Evolutionary conservation across 1,284 basidiomycete genomes (phyloP).

Genomic region (Tilletia indica): DNA sequence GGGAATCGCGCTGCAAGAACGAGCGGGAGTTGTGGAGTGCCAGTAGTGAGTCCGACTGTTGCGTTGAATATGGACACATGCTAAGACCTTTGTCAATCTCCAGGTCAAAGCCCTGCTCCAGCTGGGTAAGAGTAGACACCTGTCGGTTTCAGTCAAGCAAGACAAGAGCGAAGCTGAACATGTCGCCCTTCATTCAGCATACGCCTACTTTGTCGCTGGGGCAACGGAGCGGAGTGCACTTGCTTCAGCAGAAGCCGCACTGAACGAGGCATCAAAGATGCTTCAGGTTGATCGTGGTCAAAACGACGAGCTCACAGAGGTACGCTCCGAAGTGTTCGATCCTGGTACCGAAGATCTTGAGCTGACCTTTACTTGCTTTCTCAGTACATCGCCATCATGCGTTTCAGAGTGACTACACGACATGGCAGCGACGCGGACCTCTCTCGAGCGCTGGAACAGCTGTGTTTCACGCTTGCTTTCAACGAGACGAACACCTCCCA

Average conservation of each 20-base stretch:
- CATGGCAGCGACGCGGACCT: not conserved
- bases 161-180: no score
- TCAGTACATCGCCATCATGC: constrained; percentile 15
- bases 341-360: not conserved
- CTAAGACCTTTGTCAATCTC: not conserved
- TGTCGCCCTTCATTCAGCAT: not conserved
- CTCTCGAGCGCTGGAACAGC: not conserved
- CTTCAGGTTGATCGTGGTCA: not conserved
- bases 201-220: not conserved
- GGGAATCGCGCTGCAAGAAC: constrained; percentile 14
- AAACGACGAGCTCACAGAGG: not conserved
- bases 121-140: not conserved
- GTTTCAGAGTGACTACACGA: constrained; percentile 3
- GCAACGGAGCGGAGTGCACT: constrained; percentile 5
- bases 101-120: no score
- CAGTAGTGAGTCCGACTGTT: not conserved
- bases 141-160: not conserved
- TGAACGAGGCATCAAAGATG: not conserved
- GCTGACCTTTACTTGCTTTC: not conserved
- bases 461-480: not conserved
- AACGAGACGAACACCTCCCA: not conserved
- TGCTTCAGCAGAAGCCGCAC: not conserved
- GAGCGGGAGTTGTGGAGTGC: not conserved
- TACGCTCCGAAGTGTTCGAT: not conserved
- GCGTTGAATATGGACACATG: not conserved